phyloP scores from a whole-genome alignment of 2,329 filamentous ascomycete genomes.

The Triangularia verruculosa region DNA sequence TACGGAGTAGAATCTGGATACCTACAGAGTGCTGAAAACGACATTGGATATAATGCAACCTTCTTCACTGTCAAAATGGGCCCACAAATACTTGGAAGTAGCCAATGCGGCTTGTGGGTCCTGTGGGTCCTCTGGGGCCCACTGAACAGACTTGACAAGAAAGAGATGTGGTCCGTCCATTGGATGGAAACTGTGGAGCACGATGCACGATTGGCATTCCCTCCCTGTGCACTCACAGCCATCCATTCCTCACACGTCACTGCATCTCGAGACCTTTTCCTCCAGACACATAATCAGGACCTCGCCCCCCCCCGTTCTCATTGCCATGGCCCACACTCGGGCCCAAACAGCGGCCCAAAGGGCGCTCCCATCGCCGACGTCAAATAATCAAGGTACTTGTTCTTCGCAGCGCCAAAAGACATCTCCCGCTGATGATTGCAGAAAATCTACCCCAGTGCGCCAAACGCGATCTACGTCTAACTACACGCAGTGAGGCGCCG shows the following conservation, averaged over 20 bases:
- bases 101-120: too few species aligned
- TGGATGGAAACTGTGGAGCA: too few species aligned
- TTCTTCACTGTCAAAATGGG: too few species aligned
- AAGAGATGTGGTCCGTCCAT: too few species aligned
- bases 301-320: conserved; percentile 17
- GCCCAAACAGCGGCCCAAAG: conserved; percentile 20
- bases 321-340: conserved; percentile 23
- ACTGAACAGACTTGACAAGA: too few species aligned
- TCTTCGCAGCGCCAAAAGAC: conserved; percentile 21
- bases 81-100: too few species aligned
- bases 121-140: neutral
- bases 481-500: too few species aligned
- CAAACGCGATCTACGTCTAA: conserved; percentile 15
- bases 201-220: too few species aligned
- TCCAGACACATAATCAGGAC: conserved; percentile 13
- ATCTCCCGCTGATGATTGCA: conserved; percentile 17
- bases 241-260: conserved; percentile 16
- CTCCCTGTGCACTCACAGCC: too few species aligned
- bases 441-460: conserved; percentile 18
- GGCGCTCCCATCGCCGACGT: conserved; percentile 18
- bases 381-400: conserved; percentile 23
- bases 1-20: too few species aligned
- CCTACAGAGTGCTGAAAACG: too few species aligned
- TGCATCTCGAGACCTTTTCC: conserved; percentile 14
- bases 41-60: too few species aligned